Evolutionary conservation across 768 basidiomycete genomes (phyloP).

Genomic region (Lactifluus volemus): DNA sequence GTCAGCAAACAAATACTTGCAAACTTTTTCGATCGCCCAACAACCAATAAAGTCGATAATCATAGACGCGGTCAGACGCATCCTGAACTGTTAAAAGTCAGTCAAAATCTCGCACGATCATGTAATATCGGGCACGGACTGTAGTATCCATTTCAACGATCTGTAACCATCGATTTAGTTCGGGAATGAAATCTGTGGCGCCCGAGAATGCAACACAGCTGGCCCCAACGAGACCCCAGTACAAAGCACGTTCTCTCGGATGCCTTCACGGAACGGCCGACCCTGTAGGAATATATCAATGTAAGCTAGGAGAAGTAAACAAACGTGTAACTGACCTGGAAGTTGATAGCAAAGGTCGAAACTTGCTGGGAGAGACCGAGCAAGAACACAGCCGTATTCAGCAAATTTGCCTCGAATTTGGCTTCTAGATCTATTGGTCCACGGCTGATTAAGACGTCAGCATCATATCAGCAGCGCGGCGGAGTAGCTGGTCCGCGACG

Average conservation of each 20-base stretch:
- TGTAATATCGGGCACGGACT: conserved; percentile 41
- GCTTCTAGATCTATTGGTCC: conserved; percentile 89
- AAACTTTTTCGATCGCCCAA: conserved; percentile 70
- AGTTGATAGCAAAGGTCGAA: conserved; percentile 97
- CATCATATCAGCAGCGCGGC: neutral
- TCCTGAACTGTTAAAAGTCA: conserved; percentile 59
- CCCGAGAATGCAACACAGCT: conserved; percentile 88
- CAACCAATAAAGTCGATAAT: conserved; percentile 82
- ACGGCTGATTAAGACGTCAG: conserved; percentile 33
- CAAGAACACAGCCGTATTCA: conserved; percentile 96
- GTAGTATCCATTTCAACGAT: conserved; percentile 79
- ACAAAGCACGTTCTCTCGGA: conserved; percentile 93
- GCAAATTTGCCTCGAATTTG: conserved; percentile 88
- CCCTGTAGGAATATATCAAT: conserved; percentile 40
- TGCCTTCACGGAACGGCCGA: conserved; percentile 96
- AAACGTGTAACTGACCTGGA: conserved; percentile 47
- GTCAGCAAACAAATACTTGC: conserved; percentile 84
- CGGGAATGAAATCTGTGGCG: conserved; percentile 90
- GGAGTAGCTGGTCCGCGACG: conserved; percentile 25
- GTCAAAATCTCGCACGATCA: neutral
- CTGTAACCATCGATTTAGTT: conserved; percentile 94
- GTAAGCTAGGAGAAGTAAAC: neutral
- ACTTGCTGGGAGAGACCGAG: conserved; percentile 95
- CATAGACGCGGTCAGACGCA: conserved; percentile 74
- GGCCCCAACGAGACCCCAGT: conserved; percentile 86